Evolutionary conservation across 352 stramenopile genomes (phyloP), one percentile per base, ranked within the genome.

Genomic region (Phytopythium montanum): DNA sequence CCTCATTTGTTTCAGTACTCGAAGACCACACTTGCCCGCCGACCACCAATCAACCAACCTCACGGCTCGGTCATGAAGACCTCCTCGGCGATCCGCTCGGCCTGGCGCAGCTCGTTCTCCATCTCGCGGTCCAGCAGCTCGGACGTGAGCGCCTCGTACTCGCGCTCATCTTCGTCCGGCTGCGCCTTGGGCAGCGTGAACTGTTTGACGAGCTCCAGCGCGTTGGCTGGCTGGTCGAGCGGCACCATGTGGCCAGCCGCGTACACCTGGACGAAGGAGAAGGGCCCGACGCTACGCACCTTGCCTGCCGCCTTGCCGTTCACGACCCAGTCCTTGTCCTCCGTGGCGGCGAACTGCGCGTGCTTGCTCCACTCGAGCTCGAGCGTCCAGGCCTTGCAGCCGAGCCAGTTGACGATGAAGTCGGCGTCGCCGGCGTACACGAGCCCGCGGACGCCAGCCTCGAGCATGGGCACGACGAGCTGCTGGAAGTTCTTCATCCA

Each of bases 341-440:
- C 61, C 2, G 73, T 76, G 26, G 59, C 62, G 14, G 70, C 42
- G 44, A 90, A 92, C 57, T 80, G 60, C n/a, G 66, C 60, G 56
- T 81, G 70, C 57, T 89, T 73, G 62, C 68, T 85, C 97, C 97
- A 99, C 16, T 97, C 82, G 52, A 99, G 72, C 46, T 79, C 82
- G 5, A 95, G 60, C n/a, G 94, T 98, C 96, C 96, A 99, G 1
- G 95, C 96, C 70, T 97, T 86, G 73, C 98, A 98, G 54, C 97
- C 96, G 60, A 98, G 78, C 83, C 97, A 99, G 70, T 99, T 99
- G 52, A 96, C 97, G 60, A 99, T 98, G 61, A 98, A 99, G 66
- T 99, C 97, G 14, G 92, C 81, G 70, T 99, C 97, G 51, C 97
- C 96, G 26, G 94, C 92, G 79, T 99, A 99, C 54, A 99, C 95